Percentiles rank a stretch among this genome's conserved stretches.
phyloP scores from a whole-genome alignment of 139 green algal genomes.

The Chlamydomonas schloesseri region DNA sequence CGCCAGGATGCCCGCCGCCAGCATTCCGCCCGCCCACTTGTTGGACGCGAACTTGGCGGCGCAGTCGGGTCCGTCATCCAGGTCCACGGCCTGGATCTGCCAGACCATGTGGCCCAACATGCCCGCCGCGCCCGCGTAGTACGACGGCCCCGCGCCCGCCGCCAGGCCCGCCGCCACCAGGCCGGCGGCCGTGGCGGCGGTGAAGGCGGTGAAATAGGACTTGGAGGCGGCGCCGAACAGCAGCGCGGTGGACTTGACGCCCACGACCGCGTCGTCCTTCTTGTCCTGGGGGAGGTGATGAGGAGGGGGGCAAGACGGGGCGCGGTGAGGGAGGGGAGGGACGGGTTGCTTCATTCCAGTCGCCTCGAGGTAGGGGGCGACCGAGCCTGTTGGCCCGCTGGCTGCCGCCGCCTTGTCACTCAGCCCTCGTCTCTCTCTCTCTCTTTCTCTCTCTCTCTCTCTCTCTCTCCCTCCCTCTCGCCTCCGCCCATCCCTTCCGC shows the following conservation, averaged over 20 bases:
- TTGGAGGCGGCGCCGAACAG: slow-evolving; percentile 81
- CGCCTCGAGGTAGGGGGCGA: too few species aligned
- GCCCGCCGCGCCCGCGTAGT: slow-evolving; percentile 62
- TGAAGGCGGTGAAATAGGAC: slow-evolving; percentile 69
- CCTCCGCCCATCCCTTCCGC: too few species aligned
- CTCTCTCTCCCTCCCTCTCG: too few species aligned
- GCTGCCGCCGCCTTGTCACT: too few species aligned
- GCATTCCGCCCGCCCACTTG: slow-evolving; percentile 81
- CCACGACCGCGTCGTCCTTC: slow-evolving; percentile 84
- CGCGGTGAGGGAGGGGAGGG: not conserved
- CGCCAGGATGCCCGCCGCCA: slow-evolving; percentile 85
- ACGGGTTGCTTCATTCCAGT: too few species aligned
- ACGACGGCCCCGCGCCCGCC: slow-evolving; percentile 39
- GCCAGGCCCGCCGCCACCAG: slow-evolving; percentile 56
- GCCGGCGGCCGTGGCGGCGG: slow-evolving; percentile 40
- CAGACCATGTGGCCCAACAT: slow-evolving; percentile 76
- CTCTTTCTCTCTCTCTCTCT: too few species aligned
- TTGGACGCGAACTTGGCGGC: slow-evolving; percentile 94
- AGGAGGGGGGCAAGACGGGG: not conserved
- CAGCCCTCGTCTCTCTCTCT: too few species aligned
- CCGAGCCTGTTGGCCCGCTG: too few species aligned
- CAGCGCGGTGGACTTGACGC: slow-evolving; percentile 94
- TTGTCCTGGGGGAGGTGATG: slow-evolving; percentile 83
- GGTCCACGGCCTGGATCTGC: slow-evolving; percentile 82
- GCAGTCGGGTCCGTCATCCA: slow-evolving; percentile 83